Evolutionary conservation across 2,329 filamentous ascomycete species (phyloP).

Genomic region (Claviceps quebecensis): DNA sequence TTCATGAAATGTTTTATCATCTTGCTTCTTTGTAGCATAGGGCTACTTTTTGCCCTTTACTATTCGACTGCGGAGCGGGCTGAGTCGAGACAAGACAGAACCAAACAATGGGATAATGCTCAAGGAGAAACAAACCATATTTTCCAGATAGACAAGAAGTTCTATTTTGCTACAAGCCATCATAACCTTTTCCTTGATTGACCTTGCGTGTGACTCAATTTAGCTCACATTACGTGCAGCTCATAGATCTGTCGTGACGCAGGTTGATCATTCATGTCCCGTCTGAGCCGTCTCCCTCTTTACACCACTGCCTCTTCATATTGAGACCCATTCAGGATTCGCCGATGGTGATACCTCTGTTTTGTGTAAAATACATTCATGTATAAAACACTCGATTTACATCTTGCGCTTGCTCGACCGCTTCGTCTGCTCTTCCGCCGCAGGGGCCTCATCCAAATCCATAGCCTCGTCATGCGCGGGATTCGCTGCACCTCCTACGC

Average conservation of each 20-base stretch:
- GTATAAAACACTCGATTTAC: slow-evolving; percentile 14
- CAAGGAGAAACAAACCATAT: no score
- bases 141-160: not conserved
- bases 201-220: slow-evolving; percentile 14
- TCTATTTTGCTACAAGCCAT: no score
- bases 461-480: slow-evolving; percentile 34
- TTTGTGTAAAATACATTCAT: not conserved
- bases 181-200: slow-evolving; percentile 11
- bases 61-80: no score
- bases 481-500: slow-evolving; percentile 29
- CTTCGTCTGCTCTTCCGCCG: slow-evolving; percentile 34
- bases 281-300: no score
- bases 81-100: no score
- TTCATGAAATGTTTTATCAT: not conserved
- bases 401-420: slow-evolving; percentile 40
- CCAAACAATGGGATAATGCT: no score
- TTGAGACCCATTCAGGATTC: no score
- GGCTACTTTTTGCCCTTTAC: not conserved
- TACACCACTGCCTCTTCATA: no score
- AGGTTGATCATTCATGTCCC: no score
- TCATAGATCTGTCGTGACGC: not conserved
- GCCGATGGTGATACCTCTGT: not conserved
- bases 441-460: slow-evolving; percentile 41
- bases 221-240: slow-evolving; percentile 14
- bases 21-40: not conserved